phyloP scores from a whole-genome alignment of 192 early-diverging fungal genomes.

The Spizellomyces punctatus region DNA sequence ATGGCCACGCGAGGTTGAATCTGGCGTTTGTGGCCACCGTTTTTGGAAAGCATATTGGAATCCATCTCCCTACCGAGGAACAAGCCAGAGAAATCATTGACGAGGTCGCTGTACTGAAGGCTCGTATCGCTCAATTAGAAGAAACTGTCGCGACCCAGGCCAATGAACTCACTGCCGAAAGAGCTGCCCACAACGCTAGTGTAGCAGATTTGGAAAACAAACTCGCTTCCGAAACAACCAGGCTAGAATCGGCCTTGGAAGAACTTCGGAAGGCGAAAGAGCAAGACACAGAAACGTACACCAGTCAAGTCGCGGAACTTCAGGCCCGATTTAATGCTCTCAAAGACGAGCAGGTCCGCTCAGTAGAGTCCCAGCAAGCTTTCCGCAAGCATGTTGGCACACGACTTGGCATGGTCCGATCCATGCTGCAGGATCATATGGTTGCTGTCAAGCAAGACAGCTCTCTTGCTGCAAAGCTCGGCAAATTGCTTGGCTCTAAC shows the following conservation, averaged over 20 bases:
- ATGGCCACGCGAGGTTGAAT: constrained; percentile 25
- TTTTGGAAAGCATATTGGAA: constrained; percentile 30
- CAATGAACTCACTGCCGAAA: background rate
- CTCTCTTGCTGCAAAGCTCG: constrained; percentile 12
- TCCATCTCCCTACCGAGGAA: constrained; percentile 34
- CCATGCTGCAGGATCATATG: constrained; percentile 22
- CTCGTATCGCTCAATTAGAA: constrained; percentile 27
- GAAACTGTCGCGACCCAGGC: constrained; percentile 6
- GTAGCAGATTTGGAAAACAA: background rate
- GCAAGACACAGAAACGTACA: background rate
- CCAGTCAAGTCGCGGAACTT: constrained; percentile 1
- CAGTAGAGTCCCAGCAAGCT: background rate
- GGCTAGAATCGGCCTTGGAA: constrained; percentile 8
- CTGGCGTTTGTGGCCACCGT: constrained; percentile 33
- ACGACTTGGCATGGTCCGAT: constrained; percentile 9
- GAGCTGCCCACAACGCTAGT: background rate
- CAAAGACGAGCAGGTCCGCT: constrained; percentile 3
- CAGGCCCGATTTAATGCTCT: constrained; percentile 10
- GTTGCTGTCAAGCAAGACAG: constrained; percentile 4
- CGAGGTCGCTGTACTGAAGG: constrained; percentile 1
- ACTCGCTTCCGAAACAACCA: constrained; percentile 4
- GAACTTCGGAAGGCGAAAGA: constrained; percentile 4
- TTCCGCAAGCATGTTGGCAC: background rate
- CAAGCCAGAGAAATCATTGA: constrained; percentile 16
- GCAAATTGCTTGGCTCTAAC: constrained; percentile 7